Evolutionary conservation across 2,329 filamentous ascomycete genomes (phyloP).

Genomic region (Huntiella abstrusa): DNA sequence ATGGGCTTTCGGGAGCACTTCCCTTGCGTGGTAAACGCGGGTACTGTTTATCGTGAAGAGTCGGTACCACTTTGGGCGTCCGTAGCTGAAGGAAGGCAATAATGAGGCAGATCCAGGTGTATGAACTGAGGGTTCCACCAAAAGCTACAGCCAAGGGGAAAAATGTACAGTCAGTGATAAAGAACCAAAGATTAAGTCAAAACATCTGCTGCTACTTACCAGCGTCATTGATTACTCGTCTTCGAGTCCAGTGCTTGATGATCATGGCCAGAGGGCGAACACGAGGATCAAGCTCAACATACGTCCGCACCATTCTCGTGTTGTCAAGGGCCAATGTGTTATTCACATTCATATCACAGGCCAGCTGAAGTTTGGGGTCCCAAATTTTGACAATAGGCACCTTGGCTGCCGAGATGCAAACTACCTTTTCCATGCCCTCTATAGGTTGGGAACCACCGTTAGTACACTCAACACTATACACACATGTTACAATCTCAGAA

Average conservation of each 20-base stretch:
- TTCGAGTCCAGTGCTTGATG: constrained; percentile 92
- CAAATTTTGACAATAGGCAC: constrained; percentile 98
- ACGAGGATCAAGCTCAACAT: constrained; percentile 80
- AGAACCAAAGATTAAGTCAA: not conserved
- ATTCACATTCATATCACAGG: constrained; percentile 98
- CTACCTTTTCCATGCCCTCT: constrained; percentile 94
- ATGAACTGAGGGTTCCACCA: constrained; percentile 88
- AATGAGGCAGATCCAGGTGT: constrained; percentile 98
- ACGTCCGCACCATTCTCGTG: constrained; percentile 93
- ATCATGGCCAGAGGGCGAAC: constrained; percentile 90
- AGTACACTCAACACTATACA: not conserved
- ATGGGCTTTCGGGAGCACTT: constrained; percentile 52
- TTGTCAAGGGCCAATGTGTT: constrained; percentile 90
- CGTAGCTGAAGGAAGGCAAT: constrained; percentile 88
- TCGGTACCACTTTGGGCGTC: constrained; percentile 65
- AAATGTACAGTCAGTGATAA: not conserved
- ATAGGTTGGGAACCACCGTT: constrained; percentile 14
- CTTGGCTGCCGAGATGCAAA: constrained; percentile 86
- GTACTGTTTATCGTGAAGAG: constrained; percentile 57
- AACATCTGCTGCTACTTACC: constrained; percentile 37
- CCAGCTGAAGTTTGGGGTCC: constrained; percentile 78
- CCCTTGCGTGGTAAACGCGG: constrained; percentile 32
- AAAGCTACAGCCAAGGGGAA: constrained; percentile 38
- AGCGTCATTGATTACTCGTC: constrained; percentile 84
- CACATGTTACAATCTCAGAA: not conserved